phyloP scores from a whole-genome alignment of 352 stramenopile genomes.

The Globisporangium uncinulatum region DNA sequence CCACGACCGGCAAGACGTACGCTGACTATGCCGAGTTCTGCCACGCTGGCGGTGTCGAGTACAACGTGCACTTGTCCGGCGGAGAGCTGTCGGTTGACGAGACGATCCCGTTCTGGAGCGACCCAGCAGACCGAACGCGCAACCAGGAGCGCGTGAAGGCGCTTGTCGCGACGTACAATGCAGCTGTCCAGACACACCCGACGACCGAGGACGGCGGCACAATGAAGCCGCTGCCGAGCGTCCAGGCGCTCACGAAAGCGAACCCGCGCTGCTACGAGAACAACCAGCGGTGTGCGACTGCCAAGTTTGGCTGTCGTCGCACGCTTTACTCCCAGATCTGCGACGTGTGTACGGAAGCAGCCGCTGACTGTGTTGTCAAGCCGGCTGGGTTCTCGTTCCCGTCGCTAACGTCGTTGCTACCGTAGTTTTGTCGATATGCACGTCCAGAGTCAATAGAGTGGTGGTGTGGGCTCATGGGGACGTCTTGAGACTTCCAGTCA shows the following conservation, averaged over 20 bases:
- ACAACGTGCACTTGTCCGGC: conserved; percentile 24
- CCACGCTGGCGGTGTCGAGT: conserved; percentile 43
- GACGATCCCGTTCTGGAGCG: conserved; percentile 60
- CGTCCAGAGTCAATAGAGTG: too few species aligned
- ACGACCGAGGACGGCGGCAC: conserved; percentile 27
- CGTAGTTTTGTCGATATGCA: background rate
- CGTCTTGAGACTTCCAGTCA: too few species aligned
- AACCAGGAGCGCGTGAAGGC: conserved; percentile 40
- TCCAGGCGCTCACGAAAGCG: conserved; percentile 18
- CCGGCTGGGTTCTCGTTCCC: background rate
- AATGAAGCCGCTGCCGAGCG: conserved; percentile 39
- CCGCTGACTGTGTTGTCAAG: background rate
- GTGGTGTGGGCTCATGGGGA: too few species aligned
- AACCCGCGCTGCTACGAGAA: conserved; percentile 71
- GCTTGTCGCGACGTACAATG: conserved; percentile 43
- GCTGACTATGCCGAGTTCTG: conserved; percentile 60
- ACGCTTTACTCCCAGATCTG: conserved; percentile 52
- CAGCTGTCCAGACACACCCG: conserved; percentile 20
- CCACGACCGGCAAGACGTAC: conserved; percentile 11
- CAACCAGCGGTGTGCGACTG: conserved; percentile 33
- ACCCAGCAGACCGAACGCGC: conserved; percentile 33
- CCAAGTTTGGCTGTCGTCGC: conserved; percentile 44
- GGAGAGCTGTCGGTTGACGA: conserved; percentile 23
- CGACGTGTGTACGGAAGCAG: conserved; percentile 13
- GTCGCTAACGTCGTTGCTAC: background rate